Conservation (phyloP, 1,284 basidiomycete genomes). For the Cutaneotrichosporon cavernicola region DNA sequence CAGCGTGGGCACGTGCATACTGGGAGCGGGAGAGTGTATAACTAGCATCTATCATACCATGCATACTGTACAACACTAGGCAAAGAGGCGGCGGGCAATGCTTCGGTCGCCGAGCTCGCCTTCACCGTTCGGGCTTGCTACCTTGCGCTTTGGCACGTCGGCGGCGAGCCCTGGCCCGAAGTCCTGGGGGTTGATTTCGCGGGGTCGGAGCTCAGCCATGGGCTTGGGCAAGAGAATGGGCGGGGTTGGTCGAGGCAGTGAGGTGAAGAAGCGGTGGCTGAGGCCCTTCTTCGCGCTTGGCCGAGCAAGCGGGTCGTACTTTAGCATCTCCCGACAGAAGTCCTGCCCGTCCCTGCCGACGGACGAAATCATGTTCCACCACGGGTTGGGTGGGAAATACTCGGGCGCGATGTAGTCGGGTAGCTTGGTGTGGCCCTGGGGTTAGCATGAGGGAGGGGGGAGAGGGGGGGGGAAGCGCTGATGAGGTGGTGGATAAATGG, state of each 20-base stretch:
- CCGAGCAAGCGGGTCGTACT: constrained; percentile 81
- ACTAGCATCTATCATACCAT: constrained; percentile 15
- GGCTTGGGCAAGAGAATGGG: constrained; percentile 49
- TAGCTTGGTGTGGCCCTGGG: constrained; percentile 80
- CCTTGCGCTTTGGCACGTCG: constrained; percentile 19
- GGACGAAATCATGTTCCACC: constrained; percentile 77
- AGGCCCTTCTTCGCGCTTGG: constrained; percentile 68
- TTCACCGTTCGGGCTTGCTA: constrained; percentile 11
- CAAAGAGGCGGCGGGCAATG: constrained; percentile 25
- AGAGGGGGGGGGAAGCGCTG: background rate
- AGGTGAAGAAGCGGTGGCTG: constrained; percentile 48
- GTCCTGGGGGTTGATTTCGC: constrained; percentile 49
- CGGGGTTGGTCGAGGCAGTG: constrained; percentile 45
- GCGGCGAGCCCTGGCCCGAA: constrained; percentile 4
- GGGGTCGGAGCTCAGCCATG: constrained; percentile 46
- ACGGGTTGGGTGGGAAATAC: constrained; percentile 68
- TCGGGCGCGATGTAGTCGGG: constrained; percentile 83
- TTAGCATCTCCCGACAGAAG: constrained; percentile 72
- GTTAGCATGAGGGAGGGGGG: constrained; percentile 1
- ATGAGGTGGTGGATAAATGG: background rate
- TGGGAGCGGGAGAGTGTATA: constrained; percentile 15
- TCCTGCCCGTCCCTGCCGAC: constrained; percentile 84
- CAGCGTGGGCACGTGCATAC: constrained; percentile 17
- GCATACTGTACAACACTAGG: constrained; percentile 28
- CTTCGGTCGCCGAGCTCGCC: constrained; percentile 16